These are phyloP conservation scores for Venturia nashicola DNA, from an alignment of 2,329 filamentous ascomycete species.

Conservation along the genomic window DNA sequence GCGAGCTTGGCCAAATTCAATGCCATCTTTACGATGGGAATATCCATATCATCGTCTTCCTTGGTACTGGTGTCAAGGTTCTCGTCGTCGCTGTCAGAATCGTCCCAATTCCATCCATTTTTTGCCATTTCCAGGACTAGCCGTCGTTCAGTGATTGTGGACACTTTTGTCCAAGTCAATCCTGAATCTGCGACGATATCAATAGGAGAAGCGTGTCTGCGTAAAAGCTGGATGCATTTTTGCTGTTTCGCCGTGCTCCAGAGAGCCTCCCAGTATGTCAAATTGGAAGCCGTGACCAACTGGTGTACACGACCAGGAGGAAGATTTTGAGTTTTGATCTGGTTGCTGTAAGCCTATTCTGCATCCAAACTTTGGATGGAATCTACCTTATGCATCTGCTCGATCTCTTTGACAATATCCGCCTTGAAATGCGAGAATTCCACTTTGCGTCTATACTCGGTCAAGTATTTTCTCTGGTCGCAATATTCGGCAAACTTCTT, in stretches of 20 bases:
- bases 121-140: slow-evolving; percentile 58
- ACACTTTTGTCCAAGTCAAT: slow-evolving; percentile 56
- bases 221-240: slow-evolving; percentile 43
- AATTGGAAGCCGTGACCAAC: slow-evolving; percentile 51
- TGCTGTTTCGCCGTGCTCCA: slow-evolving; percentile 51
- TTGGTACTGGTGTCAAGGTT: slow-evolving; percentile 25
- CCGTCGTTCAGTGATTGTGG: slow-evolving; percentile 49
- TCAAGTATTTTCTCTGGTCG: slow-evolving; percentile 21
- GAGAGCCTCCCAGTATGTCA: slow-evolving; percentile 51
- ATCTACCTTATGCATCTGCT: slow-evolving; percentile 15
- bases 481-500: slow-evolving; percentile 24
- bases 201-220: slow-evolving; percentile 39
- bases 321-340: not conserved
- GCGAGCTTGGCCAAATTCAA: slow-evolving; percentile 47
- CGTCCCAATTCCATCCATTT: slow-evolving; percentile 42
- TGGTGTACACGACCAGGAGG: slow-evolving; percentile 29
- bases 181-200: slow-evolving; percentile 54
- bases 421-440: slow-evolving; percentile 21
- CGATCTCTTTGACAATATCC: slow-evolving; percentile 24
- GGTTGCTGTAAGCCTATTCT: not conserved
- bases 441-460: slow-evolving; percentile 22
- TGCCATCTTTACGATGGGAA: slow-evolving; percentile 49
- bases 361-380: not conserved
- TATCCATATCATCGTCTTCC: slow-evolving; percentile 37
- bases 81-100: slow-evolving; percentile 33